phyloP scores from a whole-genome alignment of 306 rosid genomes.

The Mimosa bimucronata region DNA sequence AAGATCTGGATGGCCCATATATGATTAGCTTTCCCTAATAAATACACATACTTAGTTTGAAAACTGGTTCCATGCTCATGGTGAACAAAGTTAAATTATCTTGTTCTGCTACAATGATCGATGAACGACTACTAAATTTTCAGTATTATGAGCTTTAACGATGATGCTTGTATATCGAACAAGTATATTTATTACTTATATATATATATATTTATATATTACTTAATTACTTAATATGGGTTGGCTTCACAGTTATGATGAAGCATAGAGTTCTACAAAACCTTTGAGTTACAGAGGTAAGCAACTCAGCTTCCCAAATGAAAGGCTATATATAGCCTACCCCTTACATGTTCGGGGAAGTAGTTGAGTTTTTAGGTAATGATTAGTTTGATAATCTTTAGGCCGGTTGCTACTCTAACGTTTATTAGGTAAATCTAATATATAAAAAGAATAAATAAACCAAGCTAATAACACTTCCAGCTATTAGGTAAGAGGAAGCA shows the following conservation, averaged over 20 bases:
- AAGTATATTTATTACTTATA: too few species aligned
- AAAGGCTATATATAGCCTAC: neutral
- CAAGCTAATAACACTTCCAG: too few species aligned
- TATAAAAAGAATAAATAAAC: too few species aligned
- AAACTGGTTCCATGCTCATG: too few species aligned
- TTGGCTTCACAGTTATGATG: neutral
- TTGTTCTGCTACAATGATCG: too few species aligned
- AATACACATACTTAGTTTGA: too few species aligned
- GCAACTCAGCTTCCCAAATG: neutral
- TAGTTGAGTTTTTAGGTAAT: neutral
- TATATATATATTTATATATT: too few species aligned
- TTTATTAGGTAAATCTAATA: too few species aligned
- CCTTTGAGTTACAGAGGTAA: neutral
- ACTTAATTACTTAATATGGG: neutral
- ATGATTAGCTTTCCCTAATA: too few species aligned
- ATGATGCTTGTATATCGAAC: neutral
- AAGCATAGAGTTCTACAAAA: neutral
- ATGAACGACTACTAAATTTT: too few species aligned
- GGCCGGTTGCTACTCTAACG: neutral
- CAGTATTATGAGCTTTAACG: neutral
- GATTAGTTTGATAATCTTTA: neutral
- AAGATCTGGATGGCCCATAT: too few species aligned
- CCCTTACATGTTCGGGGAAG: neutral
- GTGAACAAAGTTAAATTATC: neutral
- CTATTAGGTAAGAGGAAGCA: neutral